Conservation (phyloP, 345 rosid species). For the Murraya koenigii region DNA sequence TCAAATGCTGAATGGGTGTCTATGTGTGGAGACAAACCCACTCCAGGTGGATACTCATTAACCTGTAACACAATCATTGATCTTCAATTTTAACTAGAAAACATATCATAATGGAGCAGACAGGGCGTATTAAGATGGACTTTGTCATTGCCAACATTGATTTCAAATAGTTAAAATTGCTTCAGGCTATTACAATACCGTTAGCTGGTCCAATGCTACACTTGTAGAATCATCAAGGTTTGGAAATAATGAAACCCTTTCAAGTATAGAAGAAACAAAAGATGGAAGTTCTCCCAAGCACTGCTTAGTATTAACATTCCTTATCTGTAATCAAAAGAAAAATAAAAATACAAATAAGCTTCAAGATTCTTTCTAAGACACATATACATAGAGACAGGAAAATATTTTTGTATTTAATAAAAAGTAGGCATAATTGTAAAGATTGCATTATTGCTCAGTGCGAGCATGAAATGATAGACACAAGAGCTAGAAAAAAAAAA, state of each 20-base stretch:
- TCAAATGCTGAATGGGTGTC: constrained; percentile 98
- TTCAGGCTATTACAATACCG: constrained; percentile 46
- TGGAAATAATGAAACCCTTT: constrained; percentile 54
- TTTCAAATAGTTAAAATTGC: background rate
- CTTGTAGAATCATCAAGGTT: constrained; percentile 33
- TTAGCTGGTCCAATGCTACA: constrained; percentile 69
- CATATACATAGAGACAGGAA: background rate
- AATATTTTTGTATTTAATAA: background rate
- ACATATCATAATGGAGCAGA: constrained; percentile 1
- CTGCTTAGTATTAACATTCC: constrained; percentile 71
- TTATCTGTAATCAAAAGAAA: constrained; percentile 41
- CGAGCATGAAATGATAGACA: background rate
- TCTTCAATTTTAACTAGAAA: constrained; percentile 20
- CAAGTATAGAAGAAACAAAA: constrained; percentile 57
- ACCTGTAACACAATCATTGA: constrained; percentile 47
- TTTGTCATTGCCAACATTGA: background rate
- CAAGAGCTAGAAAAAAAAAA: too few species aligned
- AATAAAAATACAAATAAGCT: background rate
- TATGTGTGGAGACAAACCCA: constrained; percentile 94
- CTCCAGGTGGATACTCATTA: constrained; percentile 95
- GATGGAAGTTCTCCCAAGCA: constrained; percentile 75
- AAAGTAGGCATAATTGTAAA: background rate
- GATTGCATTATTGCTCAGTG: background rate
- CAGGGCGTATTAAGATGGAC: background rate
- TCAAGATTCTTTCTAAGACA: background rate